Base-by-base conservation (phyloP, 1,284 basidiomycete species). In the Austroboletus novae-zelandiae region DNA sequence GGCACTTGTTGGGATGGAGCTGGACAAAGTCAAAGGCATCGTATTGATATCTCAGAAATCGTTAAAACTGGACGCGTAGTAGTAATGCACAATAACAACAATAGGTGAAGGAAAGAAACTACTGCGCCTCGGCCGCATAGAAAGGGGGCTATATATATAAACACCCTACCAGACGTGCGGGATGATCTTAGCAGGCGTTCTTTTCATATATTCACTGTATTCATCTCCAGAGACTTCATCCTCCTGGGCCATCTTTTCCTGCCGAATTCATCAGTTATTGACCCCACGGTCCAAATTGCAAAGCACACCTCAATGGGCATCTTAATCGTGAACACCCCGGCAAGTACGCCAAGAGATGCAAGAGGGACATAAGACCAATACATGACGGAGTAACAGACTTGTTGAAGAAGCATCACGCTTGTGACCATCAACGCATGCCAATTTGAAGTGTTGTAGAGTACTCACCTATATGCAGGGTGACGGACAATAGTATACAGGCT, bases 361-460 rank as follows among this genome's bases (percentile, higher is more conserved):
- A 72, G 53, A 17, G 70, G 71, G 17, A 59, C 53, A 51, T 71
- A 71, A 17, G 67, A 71, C 70, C 71, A 73, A 41, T 57, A 64
- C 67, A 71, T 70, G 1, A 62, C 23, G 1, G 65, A 59, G 46
- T 63, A 61, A 25, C 61, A 34, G n/a, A 51, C 31, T 47, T 64
- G 57, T 41, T 69, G 62, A 4, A 69, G 47, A 9, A 72, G 51
- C 50, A 69, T 52, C 25, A 51, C 41, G 39, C 69, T 71, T 50
- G 37, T 42, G 25, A 14, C 11, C 27, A 23, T 40, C 25, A 18
- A 42, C 9, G 4, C 5, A 1, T 29, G 40, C 61, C 35, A 53
- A 20, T 9, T 9, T 31, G 18, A 11, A 45, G n/a, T 2, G 9
- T 31, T 9, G 9, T 2, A 18, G 5, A 44, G 23, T 37, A 55